phyloP scores from a whole-genome alignment of 2,329 filamentous ascomycete genomes.

The Stachybotrys echinatus region DNA sequence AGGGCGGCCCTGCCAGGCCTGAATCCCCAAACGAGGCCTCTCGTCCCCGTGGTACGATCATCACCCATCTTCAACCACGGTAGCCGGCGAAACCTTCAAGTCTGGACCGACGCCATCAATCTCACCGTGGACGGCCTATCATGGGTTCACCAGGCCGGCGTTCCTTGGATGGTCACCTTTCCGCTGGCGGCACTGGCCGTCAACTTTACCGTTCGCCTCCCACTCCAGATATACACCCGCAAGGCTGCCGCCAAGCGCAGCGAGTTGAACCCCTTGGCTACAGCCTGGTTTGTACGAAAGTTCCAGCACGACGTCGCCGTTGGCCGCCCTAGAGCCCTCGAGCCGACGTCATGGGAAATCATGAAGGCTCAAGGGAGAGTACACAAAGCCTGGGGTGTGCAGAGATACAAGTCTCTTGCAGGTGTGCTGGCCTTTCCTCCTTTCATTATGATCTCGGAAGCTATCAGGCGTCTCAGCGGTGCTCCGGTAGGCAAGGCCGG shows the following conservation, averaged over 20 bases:
- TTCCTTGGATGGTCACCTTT: constrained; percentile 51
- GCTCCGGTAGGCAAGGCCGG: constrained; percentile 17
- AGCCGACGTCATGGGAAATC: no score
- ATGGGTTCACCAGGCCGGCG: constrained; percentile 35
- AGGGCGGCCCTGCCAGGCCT: constrained; percentile 1
- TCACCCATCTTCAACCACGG: neutral
- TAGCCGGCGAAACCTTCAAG: constrained; percentile 24
- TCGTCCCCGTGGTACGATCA: neutral
- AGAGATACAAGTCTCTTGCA: constrained; percentile 40
- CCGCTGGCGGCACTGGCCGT: constrained; percentile 45
- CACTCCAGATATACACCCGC: constrained; percentile 36
- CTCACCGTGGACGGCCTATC: constrained; percentile 37
- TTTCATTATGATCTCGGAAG: constrained; percentile 47
- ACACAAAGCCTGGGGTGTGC: constrained; percentile 33
- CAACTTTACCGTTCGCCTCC: constrained; percentile 39
- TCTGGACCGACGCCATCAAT: constrained; percentile 28
- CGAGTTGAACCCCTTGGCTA: constrained; percentile 21
- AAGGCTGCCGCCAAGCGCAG: constrained; percentile 21
- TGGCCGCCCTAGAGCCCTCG: no score
- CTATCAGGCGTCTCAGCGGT: constrained; percentile 39
- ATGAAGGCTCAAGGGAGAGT: constrained; percentile 19
- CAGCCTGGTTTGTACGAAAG: no score
- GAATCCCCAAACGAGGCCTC: neutral
- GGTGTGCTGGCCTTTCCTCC: constrained; percentile 36
- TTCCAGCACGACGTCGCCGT: no score